Conservation (phyloP, 495 filamentous ascomycete species). For the Aspergillus bertholletiae region DNA sequence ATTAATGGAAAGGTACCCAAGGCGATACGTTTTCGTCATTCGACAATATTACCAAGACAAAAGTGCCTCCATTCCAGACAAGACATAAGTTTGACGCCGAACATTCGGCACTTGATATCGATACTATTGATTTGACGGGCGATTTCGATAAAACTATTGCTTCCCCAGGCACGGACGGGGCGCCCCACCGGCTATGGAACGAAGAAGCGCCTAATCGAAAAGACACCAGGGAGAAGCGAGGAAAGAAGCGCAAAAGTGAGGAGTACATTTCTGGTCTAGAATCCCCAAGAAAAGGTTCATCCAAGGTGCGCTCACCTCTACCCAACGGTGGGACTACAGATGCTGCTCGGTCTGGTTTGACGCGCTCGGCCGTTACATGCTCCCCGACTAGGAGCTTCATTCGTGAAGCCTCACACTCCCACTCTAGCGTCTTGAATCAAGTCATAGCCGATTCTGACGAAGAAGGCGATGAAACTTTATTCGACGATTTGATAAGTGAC, state of each 20-base stretch:
- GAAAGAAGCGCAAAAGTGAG: conserved; percentile 72
- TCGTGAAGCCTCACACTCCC: background rate
- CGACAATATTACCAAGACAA: conserved; percentile 9
- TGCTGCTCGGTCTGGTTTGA: background rate
- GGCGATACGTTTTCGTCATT: conserved; percentile 21
- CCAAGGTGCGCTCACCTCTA: conserved; percentile 21
- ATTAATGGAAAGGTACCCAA: conserved; percentile 24
- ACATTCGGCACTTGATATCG: conserved; percentile 37
- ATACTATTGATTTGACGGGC: conserved; percentile 70
- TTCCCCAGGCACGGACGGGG: conserved; percentile 43
- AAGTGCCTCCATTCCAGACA: conserved; percentile 21
- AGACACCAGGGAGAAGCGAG: conserved; percentile 45
- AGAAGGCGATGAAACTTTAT: conserved; percentile 25
- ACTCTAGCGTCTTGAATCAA: conserved; percentile 10
- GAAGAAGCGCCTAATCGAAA: conserved; percentile 51
- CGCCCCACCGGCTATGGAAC: conserved; percentile 54
- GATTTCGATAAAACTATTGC: conserved; percentile 40
- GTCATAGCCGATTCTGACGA: conserved; percentile 48
- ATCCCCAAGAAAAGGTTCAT: conserved; percentile 26
- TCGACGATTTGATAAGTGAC: conserved; percentile 19
- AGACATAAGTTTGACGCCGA: conserved; percentile 16
- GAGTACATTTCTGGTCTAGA: conserved; percentile 54
- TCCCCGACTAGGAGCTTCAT: conserved; percentile 3
- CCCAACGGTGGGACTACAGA: background rate
- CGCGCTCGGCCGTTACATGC: too few relatives aligned